These are phyloP conservation scores for Thalassiosira gravida DNA, from an alignment of 352 stramenopile genomes.

Conservation along the genomic window DNA sequence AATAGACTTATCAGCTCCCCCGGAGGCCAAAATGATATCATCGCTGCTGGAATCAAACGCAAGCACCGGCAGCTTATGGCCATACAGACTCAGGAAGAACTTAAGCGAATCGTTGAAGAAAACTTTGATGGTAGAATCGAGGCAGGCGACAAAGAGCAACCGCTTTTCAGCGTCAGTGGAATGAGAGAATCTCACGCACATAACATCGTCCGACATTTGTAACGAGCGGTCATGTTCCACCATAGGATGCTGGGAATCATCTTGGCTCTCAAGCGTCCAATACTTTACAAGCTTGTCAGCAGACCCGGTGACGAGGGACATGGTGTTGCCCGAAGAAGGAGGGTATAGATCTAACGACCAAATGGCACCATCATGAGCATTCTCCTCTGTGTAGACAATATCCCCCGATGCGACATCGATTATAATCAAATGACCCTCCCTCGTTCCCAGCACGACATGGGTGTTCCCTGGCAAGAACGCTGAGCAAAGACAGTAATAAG, in stretches of 20 bases:
- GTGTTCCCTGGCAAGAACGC: slow-evolving; percentile 96
- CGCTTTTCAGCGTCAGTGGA: slow-evolving; percentile 86
- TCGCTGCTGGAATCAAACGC: slow-evolving; percentile 97
- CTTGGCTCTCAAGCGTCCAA: slow-evolving; percentile 94
- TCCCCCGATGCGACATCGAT: slow-evolving; percentile 95
- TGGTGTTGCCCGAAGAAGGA: slow-evolving; percentile 79
- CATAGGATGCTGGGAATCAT: slow-evolving; percentile 85
- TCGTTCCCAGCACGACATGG: slow-evolving; percentile 95
- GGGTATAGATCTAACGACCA: slow-evolving; percentile 93
- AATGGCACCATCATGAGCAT: slow-evolving; percentile 91
- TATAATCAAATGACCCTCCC: slow-evolving; percentile 92
- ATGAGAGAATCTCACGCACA: slow-evolving; percentile 96
- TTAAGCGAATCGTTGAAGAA: slow-evolving; percentile 99
- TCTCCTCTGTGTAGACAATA: slow-evolving; percentile 86
- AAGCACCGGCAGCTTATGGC: slow-evolving; percentile 98
- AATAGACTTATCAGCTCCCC: slow-evolving; percentile 97
- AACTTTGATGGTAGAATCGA: slow-evolving; percentile 98
- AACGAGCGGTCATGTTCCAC: slow-evolving; percentile 94
- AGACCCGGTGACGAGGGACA: slow-evolving; percentile 93
- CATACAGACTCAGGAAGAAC: slow-evolving; percentile 98
- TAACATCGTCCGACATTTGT: slow-evolving; percentile 98
- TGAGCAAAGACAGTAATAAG: slow-evolving; percentile 90
- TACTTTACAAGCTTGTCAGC: slow-evolving; percentile 98
- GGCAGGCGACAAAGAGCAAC: slow-evolving; percentile 80
- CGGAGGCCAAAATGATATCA: slow-evolving; percentile 95